Conservation (phyloP, 306 rosid species). For the Benincasa hispida region DNA sequence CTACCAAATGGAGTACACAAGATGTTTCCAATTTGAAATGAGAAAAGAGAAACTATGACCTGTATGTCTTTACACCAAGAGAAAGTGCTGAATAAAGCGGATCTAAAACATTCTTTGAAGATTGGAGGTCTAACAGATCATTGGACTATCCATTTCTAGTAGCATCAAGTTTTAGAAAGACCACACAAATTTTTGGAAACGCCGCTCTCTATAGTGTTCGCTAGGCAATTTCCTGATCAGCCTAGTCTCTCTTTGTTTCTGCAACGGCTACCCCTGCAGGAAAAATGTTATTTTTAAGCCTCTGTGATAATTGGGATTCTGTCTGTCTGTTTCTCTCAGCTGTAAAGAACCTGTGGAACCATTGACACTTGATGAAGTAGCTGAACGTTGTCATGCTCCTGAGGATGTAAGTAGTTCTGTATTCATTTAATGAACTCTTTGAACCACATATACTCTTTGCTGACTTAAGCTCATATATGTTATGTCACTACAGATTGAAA, state of each 20-base stretch:
- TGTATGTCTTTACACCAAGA: too few relatives aligned
- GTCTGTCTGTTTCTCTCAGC: constrained; percentile 27
- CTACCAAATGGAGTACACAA: too few relatives aligned
- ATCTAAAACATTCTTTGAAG: too few relatives aligned
- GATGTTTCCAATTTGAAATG: too few relatives aligned
- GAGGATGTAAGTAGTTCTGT: constrained; percentile 38
- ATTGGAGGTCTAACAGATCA: background rate
- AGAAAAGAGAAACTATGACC: too few relatives aligned
- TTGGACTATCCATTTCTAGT: too few relatives aligned
- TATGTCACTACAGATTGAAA: constrained; percentile 49
- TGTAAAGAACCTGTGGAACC: constrained; percentile 54
- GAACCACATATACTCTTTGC: background rate
- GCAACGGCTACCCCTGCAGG: background rate
- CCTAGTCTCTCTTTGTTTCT: background rate
- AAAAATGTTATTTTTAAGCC: background rate
- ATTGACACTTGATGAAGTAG: constrained; percentile 42
- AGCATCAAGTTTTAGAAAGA: too few relatives aligned
- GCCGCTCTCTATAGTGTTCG: background rate
- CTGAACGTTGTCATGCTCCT: constrained; percentile 56
- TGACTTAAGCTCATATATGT: background rate
- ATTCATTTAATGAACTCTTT: background rate
- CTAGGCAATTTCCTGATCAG: background rate
- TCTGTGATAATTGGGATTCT: background rate
- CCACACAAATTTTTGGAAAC: too few relatives aligned
- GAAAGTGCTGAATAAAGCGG: too few relatives aligned